Evolutionary conservation across 306 rosid species (phyloP).

Genomic region (Prunus dulcis): DNA sequence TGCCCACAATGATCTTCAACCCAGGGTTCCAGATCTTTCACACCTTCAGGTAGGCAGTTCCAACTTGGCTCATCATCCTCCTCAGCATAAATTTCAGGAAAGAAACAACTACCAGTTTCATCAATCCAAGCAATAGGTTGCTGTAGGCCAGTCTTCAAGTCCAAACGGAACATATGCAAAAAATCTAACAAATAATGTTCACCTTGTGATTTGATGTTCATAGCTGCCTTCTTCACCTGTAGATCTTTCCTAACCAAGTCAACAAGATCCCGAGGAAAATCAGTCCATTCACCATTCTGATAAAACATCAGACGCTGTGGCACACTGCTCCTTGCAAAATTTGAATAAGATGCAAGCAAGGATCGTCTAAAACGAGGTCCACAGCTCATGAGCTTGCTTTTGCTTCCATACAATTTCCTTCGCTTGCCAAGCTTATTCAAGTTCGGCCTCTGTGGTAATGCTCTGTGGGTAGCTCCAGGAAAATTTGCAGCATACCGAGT

Average conservation of each 20-base stretch:
- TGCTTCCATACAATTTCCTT: conserved; percentile 40
- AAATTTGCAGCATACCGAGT: conserved; percentile 31
- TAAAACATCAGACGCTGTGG: conserved; percentile 77
- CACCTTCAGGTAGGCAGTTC: conserved; percentile 22
- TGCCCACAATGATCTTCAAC: conserved; percentile 35
- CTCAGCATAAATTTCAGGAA: conserved; percentile 64
- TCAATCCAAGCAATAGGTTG: conserved; percentile 92
- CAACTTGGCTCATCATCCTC: conserved; percentile 29
- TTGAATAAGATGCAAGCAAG: conserved; percentile 48
- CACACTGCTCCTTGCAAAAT: conserved; percentile 59
- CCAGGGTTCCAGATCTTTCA: conserved; percentile 20
- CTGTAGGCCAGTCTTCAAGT: conserved; percentile 62
- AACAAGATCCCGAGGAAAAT: conserved; percentile 59
- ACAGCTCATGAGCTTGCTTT: conserved; percentile 23
- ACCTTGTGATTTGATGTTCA: conserved; percentile 63
- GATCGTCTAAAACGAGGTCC: conserved; percentile 35
- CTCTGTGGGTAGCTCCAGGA: conserved; percentile 35
- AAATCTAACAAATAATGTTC: conserved; percentile 61
- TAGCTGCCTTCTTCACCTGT: conserved; percentile 54
- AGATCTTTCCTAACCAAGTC: conserved; percentile 60
- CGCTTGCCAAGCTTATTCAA: conserved; percentile 37
- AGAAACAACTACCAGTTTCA: conserved; percentile 73
- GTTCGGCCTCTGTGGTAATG: conserved; percentile 29
- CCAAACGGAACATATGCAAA: conserved; percentile 72
- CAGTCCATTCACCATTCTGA: conserved; percentile 63